These are phyloP conservation scores for Phylloporus sp. DNA, from an alignment of 768 basidiomycete species.

Conservation along the genomic window DNA sequence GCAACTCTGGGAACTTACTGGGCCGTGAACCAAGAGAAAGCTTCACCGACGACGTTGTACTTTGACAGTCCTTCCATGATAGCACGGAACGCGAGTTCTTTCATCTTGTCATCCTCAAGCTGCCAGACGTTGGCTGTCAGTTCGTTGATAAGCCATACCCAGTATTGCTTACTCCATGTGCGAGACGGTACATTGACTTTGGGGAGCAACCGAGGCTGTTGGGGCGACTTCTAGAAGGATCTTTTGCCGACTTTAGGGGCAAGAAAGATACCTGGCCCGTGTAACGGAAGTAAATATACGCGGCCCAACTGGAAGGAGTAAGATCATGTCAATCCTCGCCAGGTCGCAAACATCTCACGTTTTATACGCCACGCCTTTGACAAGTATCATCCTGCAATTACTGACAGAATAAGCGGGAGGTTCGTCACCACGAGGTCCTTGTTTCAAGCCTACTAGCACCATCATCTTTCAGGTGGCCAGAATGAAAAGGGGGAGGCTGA, in stretches of 20 bases:
- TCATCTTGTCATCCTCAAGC: slow-evolving; percentile 25
- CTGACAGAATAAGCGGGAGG: slow-evolving; percentile 23
- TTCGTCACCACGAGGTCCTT: not conserved
- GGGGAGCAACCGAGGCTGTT: slow-evolving; percentile 26
- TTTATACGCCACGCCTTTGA: slow-evolving; percentile 26
- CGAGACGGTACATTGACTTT: slow-evolving; percentile 38
- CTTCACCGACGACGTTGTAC: slow-evolving; percentile 27
- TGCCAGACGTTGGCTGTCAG: slow-evolving; percentile 2
- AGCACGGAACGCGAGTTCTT: slow-evolving; percentile 23
- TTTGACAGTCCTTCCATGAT: slow-evolving; percentile 22
- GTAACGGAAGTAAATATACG: slow-evolving; percentile 30
- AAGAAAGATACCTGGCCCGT: slow-evolving; percentile 27
- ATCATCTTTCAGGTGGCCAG: not conserved
- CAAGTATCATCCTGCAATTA: slow-evolving; percentile 23
- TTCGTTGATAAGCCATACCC: not conserved
- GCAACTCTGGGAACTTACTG: slow-evolving; percentile 18
- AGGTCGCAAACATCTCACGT: slow-evolving; percentile 16
- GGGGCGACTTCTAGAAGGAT: not conserved
- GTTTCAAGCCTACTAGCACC: not conserved
- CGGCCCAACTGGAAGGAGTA: slow-evolving; percentile 17
- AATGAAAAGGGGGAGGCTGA: not conserved
- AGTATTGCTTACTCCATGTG: slow-evolving; percentile 18
- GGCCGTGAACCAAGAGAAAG: slow-evolving; percentile 30
- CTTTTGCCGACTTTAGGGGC: slow-evolving; percentile 20
- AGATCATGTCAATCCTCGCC: not conserved